phyloP scores from a whole-genome alignment of 1,139 yeast species.

The Magnusiomyces paraingens region DNA sequence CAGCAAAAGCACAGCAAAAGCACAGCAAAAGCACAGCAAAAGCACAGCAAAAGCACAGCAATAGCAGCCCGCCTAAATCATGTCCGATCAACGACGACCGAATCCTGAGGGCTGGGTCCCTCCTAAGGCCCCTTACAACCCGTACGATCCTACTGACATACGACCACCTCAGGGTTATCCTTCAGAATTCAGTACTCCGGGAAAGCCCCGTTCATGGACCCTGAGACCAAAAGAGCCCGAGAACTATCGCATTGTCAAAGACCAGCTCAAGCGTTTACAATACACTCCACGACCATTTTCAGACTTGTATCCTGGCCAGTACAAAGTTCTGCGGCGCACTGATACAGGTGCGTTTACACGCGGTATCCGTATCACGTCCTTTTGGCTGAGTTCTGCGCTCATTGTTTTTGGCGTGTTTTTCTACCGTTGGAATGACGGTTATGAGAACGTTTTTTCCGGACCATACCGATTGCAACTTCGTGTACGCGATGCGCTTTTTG shows the following conservation, averaged over 20 bases:
- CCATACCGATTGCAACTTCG: conserved; percentile 58
- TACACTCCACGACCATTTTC: conserved; percentile 77
- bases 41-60: too few relatives aligned
- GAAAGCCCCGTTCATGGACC: conserved; percentile 41
- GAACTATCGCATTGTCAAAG: conserved; percentile 63
- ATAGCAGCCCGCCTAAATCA: too few relatives aligned
- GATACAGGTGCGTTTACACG: conserved; percentile 49
- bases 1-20: too few relatives aligned
- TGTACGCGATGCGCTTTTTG: conserved; percentile 47
- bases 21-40: too few relatives aligned
- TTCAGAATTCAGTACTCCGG: conserved; percentile 50
- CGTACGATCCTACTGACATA: conserved; percentile 69
- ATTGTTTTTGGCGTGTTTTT: conserved; percentile 51
- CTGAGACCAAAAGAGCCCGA: conserved; percentile 62
- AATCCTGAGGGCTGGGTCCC: conserved; percentile 80
- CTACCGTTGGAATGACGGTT: conserved; percentile 80
- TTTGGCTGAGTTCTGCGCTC: conserved; percentile 21
- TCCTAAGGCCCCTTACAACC: conserved; percentile 79
- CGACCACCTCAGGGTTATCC: conserved; percentile 85
- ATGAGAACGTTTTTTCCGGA: conserved; percentile 65
- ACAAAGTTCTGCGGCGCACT: conserved; percentile 59
- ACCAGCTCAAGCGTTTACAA: conserved; percentile 64
- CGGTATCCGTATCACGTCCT: conserved; percentile 31
- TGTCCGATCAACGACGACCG: conserved; percentile 45
- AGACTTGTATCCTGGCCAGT: conserved; percentile 71